These are phyloP conservation scores for Friedmanniomyces simplex DNA, from an alignment of 495 filamentous ascomycete species.

Conservation along the genomic window DNA sequence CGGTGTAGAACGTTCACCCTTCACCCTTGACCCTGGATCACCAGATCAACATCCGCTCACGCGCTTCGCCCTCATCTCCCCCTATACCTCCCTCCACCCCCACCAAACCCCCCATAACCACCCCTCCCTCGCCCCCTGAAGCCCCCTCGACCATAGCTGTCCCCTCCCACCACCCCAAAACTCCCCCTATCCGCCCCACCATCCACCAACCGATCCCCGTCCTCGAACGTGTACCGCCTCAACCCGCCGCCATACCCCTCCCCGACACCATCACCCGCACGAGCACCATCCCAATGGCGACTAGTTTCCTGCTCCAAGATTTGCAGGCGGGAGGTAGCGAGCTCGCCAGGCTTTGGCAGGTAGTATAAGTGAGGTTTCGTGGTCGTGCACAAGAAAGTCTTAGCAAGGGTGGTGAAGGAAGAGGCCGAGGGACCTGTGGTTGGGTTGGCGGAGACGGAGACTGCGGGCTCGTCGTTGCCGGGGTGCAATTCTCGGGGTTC, in stretches of 20 bases:
- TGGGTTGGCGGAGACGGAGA: not conserved
- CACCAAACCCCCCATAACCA: not conserved
- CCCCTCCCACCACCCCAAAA: constrained; percentile 7
- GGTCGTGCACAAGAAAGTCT: constrained; percentile 51
- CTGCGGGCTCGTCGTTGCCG: not conserved
- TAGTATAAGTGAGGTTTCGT: constrained; percentile 64
- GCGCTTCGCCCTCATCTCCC: not conserved
- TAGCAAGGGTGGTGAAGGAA: constrained; percentile 37
- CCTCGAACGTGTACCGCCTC: constrained; percentile 70
- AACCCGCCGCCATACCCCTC: constrained; percentile 35
- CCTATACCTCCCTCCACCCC: not conserved
- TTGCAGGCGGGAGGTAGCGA: constrained; percentile 56
- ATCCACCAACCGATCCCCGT: constrained; percentile 60
- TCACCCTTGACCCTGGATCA: too few species aligned
- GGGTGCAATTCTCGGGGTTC: not conserved
- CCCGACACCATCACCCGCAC: constrained; percentile 25
- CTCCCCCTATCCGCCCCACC: constrained; percentile 55
- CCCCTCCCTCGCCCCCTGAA: not conserved
- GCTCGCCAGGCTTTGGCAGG: constrained; percentile 42
- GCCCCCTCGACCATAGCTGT: not conserved
- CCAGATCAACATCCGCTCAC: too few species aligned
- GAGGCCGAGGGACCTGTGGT: not conserved
- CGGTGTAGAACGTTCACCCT: too few species aligned
- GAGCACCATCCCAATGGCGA: constrained; percentile 32
- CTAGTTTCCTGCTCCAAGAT: constrained; percentile 46